These are phyloP conservation scores for Amauroascus verrucosus DNA, from an alignment of 2,329 filamentous ascomycete species.

Conservation along the genomic window DNA sequence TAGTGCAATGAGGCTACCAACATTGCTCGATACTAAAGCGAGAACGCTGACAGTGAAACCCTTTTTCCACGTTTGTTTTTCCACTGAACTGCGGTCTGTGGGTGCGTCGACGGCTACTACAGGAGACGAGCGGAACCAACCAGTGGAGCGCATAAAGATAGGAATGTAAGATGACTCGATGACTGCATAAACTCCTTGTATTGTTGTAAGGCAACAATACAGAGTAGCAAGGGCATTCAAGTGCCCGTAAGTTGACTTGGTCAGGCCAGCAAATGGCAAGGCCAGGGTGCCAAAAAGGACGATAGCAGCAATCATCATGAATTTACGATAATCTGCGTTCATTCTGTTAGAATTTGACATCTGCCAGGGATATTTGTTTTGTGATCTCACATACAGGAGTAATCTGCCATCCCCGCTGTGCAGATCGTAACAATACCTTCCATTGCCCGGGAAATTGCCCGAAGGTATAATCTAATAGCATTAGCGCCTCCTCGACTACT, in stretches of 20 bases:
- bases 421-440: conserved; percentile 4
- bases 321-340: conserved; percentile 1
- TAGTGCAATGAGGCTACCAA: conserved; percentile 1
- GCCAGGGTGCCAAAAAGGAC: conserved; percentile 3
- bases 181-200: conserved; percentile 6
- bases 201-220: conserved; percentile 5
- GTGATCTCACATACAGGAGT: background rate
- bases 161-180: conserved; percentile 9
- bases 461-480: background rate
- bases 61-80: conserved; percentile 7
- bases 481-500: background rate
- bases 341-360: background rate
- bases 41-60: conserved; percentile 9
- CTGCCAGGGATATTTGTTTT: background rate
- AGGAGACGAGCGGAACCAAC: conserved; percentile 1
- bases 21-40: conserved; percentile 4
- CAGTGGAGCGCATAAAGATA: conserved; percentile 8
- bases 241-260: background rate
- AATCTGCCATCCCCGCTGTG: conserved; percentile 3
- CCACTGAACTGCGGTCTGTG: background rate
- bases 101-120: background rate
- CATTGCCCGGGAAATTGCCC: conserved; percentile 6
- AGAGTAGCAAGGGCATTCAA: background rate
- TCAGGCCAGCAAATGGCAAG: conserved; percentile 4
- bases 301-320: conserved; percentile 7